Conservation (phyloP, 2,329 filamentous ascomycete species). For the Hirsutella minnesotensis region DNA sequence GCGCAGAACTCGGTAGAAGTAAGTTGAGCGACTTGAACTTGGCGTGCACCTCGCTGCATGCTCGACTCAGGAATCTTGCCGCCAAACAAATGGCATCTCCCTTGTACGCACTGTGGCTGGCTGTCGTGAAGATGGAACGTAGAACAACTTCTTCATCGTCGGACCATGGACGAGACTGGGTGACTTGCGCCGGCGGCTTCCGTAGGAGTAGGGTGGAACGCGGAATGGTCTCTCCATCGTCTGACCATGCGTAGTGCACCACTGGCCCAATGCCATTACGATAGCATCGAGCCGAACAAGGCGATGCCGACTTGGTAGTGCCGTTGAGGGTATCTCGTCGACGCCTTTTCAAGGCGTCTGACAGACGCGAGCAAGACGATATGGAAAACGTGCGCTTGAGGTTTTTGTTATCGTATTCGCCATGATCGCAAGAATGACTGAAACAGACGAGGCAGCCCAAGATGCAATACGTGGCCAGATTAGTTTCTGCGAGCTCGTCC, state of each 20-base stretch:
- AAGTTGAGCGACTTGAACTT: constrained; percentile 16
- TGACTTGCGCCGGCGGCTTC: constrained; percentile 11
- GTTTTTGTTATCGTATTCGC: constrained; percentile 42
- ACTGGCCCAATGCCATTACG: no score
- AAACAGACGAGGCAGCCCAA: constrained; percentile 48
- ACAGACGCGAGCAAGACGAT: constrained; percentile 17
- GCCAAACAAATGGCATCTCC: constrained; percentile 35
- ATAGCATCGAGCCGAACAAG: constrained; percentile 33
- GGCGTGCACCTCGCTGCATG: constrained; percentile 38
- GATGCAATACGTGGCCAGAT: constrained; percentile 41
- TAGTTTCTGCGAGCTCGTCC: constrained; percentile 29
- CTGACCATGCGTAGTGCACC: no score
- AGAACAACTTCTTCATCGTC: constrained; percentile 37
- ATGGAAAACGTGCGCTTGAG: constrained; percentile 42
- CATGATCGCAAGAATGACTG: constrained; percentile 49
- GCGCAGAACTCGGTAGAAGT: constrained; percentile 11
- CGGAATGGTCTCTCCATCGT: no score
- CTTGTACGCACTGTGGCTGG: constrained; percentile 26
- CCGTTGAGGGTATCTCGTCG: constrained; percentile 7
- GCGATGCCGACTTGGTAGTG: constrained; percentile 7
- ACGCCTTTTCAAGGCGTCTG: constrained; percentile 18
- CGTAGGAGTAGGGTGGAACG: no score
- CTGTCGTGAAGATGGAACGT: constrained; percentile 31
- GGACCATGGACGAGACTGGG: constrained; percentile 26
- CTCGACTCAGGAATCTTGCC: constrained; percentile 35